A percentile compares a stretch with the other conserved stretches of the same genome.
Evolutionary conservation across 176 grass and related monocot genomes (phyloP).

Genomic region (Triticum timopheevii): DNA sequence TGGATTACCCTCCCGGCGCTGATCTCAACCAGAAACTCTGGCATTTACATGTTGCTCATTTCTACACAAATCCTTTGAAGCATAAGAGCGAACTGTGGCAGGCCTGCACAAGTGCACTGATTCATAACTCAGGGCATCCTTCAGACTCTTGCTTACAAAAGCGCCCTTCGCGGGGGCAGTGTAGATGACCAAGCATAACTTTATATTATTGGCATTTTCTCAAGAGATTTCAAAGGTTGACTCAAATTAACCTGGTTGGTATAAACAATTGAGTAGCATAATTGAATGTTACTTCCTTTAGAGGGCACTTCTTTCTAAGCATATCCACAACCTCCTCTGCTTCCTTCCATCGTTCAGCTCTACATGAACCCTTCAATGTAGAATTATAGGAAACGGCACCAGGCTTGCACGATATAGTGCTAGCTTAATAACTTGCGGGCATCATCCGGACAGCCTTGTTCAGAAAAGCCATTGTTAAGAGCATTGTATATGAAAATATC

Average conservation of each 20-base stretch:
- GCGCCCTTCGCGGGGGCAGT: not conserved
- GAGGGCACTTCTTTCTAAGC: conserved; percentile 42
- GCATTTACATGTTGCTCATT: conserved; percentile 18
- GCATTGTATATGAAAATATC: conserved; percentile 49
- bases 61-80: not conserved
- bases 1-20: not conserved
- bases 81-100: not conserved
- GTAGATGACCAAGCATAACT: not conserved
- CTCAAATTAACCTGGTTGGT: conserved; percentile 20
- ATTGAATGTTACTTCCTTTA: conserved; percentile 60
- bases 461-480: conserved; percentile 50
- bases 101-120: conserved; percentile 1
- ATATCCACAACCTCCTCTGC: conserved; percentile 40
- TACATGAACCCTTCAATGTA: conserved; percentile 49
- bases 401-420: conserved; percentile 39
- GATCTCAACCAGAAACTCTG: not conserved
- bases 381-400: conserved; percentile 49
- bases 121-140: conserved; percentile 12
- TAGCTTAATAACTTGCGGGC: conserved; percentile 39
- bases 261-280: conserved; percentile 26
- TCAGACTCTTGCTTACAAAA: not conserved
- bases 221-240: not conserved
- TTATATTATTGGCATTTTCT: not conserved
- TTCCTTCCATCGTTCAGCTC: conserved; percentile 41
- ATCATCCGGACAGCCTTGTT: conserved; percentile 36